These are phyloP conservation scores for Excoecaria agallocha DNA, from an alignment of 345 rosid species.

Conservation along the genomic window DNA sequence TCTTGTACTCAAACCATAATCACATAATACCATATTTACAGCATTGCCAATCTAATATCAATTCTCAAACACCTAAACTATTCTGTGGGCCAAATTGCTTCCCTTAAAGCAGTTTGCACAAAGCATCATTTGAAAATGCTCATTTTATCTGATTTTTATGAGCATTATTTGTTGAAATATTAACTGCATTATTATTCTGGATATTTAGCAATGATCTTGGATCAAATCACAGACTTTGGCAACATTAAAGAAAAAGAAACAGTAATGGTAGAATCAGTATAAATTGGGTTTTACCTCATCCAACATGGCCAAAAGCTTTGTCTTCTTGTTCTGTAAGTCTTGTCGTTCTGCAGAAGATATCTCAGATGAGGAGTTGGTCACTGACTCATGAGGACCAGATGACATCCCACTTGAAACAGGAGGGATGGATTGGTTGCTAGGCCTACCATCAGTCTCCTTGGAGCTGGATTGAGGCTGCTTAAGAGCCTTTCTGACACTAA, in stretches of 20 bases:
- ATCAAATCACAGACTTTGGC: not conserved
- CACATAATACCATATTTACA: not conserved
- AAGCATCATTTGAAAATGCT: not conserved
- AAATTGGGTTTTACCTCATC: constrained; percentile 58
- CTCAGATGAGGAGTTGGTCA: constrained; percentile 39
- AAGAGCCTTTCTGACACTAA: constrained; percentile 59
- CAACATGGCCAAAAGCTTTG: constrained; percentile 73
- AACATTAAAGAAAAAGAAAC: not conserved
- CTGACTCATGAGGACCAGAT: constrained; percentile 33
- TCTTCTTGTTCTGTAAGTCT: constrained; percentile 70
- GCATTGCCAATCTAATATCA: not conserved
- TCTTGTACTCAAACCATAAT: not conserved
- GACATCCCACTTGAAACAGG: constrained; percentile 7
- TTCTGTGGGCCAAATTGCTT: not conserved
- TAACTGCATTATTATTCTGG: not conserved
- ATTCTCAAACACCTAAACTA: not conserved
- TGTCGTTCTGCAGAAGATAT: constrained; percentile 65
- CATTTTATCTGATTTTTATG: not conserved
- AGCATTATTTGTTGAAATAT: not conserved
- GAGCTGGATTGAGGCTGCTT: constrained; percentile 44
- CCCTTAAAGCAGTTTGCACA: not conserved
- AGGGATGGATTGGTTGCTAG: constrained; percentile 28
- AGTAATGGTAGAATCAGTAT: not conserved
- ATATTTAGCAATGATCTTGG: not conserved
- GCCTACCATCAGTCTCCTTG: constrained; percentile 40